Conservation (phyloP, 768 basidiomycete genomes). For the Amanita muscaria region DNA sequence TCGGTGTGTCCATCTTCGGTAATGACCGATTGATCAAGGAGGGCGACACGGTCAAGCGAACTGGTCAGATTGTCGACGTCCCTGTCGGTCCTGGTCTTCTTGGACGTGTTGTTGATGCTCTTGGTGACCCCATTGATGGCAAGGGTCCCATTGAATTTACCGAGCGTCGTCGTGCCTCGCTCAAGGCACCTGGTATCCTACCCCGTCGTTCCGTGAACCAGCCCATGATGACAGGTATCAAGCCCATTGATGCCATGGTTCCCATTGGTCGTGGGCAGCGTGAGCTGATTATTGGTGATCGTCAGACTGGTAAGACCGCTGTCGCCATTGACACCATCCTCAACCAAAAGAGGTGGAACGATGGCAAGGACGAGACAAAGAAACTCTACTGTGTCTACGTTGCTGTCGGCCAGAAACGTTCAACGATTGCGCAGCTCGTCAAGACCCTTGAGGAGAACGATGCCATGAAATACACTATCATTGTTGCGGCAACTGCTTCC, state of each 20-base stretch:
- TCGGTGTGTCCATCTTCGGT: slow-evolving; percentile 99
- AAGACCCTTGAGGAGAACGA: slow-evolving; percentile 99
- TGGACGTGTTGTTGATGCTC: slow-evolving; percentile 98
- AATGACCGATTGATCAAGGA: slow-evolving; percentile 98
- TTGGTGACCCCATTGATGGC: slow-evolving; percentile 99
- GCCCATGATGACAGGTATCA: slow-evolving; percentile 99
- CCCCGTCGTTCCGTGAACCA: slow-evolving; percentile 99
- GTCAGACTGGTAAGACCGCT: slow-evolving; percentile 99
- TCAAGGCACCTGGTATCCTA: slow-evolving; percentile 98
- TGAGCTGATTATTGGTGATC: slow-evolving; percentile 99
- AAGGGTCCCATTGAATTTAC: slow-evolving; percentile 93
- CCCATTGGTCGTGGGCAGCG: slow-evolving; percentile 99
- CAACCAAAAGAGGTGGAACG: slow-evolving; percentile 99
- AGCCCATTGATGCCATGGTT: slow-evolving; percentile 99
- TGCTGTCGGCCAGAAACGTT: slow-evolving; percentile 98
- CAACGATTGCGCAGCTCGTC: slow-evolving; percentile 98
- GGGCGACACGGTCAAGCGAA: slow-evolving; percentile 99
- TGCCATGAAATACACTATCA: slow-evolving; percentile 99
- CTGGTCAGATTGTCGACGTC: slow-evolving; percentile 99
- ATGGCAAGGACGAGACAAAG: slow-evolving; percentile 92
- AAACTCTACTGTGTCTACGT: slow-evolving; percentile 99
- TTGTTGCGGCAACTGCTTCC: slow-evolving; percentile 98
- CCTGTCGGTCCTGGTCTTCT: slow-evolving; percentile 96
- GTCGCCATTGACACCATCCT: slow-evolving; percentile 99
- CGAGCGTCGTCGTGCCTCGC: slow-evolving; percentile 92